phyloP scores from a whole-genome alignment of 1,284 basidiomycete species.

The Pyrrhoderma noxium region DNA sequence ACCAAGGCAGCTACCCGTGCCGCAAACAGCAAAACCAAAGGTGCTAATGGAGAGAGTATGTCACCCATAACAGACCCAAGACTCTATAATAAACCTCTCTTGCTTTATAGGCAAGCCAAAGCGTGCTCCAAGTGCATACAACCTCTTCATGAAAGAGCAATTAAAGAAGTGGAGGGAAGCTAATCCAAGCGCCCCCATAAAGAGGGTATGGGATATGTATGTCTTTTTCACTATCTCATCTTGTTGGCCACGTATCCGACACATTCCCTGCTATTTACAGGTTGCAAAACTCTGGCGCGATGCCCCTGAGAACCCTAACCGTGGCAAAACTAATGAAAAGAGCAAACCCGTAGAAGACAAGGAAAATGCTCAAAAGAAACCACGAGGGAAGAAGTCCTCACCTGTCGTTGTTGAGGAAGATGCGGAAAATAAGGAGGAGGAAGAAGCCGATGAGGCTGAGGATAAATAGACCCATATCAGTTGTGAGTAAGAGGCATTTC shows the following conservation, averaged over 20 bases:
- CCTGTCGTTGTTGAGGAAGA: constrained; percentile 14
- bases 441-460: background rate
- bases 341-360: constrained; percentile 27
- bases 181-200: constrained; percentile 42
- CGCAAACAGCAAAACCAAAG: constrained; percentile 34
- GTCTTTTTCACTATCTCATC: constrained; percentile 16
- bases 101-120: constrained; percentile 41
- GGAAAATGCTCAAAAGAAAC: constrained; percentile 20
- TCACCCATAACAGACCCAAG: background rate
- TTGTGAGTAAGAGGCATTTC: no score
- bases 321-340: constrained; percentile 37
- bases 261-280: constrained; percentile 25
- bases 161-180: constrained; percentile 47
- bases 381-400: constrained; percentile 22
- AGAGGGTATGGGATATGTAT: constrained; percentile 46
- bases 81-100: background rate
- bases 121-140: constrained; percentile 47
- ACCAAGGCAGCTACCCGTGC: constrained; percentile 47
- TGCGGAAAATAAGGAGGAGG: background rate
- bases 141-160: constrained; percentile 44
- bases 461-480: no score
- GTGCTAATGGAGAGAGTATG: constrained; percentile 23
- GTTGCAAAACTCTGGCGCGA: constrained; percentile 48
- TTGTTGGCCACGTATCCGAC: no score
- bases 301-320: constrained; percentile 52